Conservation (phyloP, 2,329 filamentous ascomycete genomes). For the Pseudocercospora fuligena region DNA sequence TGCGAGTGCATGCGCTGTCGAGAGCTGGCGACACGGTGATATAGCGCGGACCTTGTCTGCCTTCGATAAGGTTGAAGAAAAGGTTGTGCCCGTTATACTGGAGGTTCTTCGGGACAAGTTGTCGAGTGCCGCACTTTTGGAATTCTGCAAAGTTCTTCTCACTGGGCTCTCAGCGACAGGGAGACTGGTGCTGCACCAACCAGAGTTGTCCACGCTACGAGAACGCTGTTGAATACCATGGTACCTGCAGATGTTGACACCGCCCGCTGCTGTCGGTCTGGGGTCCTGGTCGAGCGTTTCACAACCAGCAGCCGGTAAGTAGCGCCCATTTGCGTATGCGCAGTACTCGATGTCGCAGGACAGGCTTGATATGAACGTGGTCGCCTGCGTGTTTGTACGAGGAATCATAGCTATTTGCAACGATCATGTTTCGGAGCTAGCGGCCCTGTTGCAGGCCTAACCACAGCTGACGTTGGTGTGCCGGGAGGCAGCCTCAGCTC, state of each 20-base stretch:
- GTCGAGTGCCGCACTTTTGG: not conserved
- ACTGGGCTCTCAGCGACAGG: not conserved
- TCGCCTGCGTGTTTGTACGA: not conserved
- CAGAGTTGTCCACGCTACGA: constrained; percentile 3
- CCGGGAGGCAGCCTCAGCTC: constrained; percentile 7
- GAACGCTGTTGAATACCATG: not conserved
- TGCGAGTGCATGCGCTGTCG: not conserved
- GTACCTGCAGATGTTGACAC: constrained; percentile 1
- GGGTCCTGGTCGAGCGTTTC: constrained; percentile 4
- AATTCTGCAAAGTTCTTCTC: not conserved
- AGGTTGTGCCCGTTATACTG: constrained; percentile 1
- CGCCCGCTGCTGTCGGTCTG: not conserved
- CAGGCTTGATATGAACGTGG: not conserved
- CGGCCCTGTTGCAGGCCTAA: not conserved
- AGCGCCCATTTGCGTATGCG: not conserved
- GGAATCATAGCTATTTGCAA: not conserved
- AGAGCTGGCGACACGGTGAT: not conserved
- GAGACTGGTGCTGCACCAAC: not conserved
- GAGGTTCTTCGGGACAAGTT: not conserved
- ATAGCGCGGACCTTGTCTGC: not conserved
- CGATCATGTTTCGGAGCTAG: constrained; percentile 2
- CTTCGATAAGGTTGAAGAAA: not conserved
- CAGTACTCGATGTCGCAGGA: not conserved
- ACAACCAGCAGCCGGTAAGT: not conserved
- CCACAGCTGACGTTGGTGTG: constrained; percentile 1